Conservation (phyloP, 2,329 filamentous ascomycete genomes). For the Sarocladium strictum region DNA sequence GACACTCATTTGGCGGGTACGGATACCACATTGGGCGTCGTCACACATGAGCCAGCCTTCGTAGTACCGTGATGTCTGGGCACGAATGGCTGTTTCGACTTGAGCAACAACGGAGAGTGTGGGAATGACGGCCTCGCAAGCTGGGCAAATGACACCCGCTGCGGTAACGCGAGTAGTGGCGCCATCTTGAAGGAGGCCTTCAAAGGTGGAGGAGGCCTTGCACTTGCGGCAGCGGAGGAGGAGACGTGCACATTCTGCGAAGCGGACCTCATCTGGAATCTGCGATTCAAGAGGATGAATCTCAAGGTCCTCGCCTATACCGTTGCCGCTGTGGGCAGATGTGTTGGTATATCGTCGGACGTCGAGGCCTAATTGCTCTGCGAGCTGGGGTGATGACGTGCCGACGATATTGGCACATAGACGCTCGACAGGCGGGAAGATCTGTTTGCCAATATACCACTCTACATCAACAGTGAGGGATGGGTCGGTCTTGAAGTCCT, state of each 20-base stretch:
- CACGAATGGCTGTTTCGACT: constrained; percentile 76
- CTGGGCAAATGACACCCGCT: constrained; percentile 67
- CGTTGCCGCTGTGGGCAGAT: constrained; percentile 37
- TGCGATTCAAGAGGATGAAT: constrained; percentile 92
- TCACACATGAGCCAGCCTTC: constrained; percentile 88
- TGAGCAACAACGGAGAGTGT: constrained; percentile 77
- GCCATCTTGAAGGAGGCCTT: constrained; percentile 54
- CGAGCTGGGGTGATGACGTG: constrained; percentile 83
- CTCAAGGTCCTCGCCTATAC: constrained; percentile 55
- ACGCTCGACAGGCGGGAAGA: constrained; percentile 95
- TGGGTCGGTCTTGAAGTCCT: constrained; percentile 73
- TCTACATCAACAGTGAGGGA: constrained; percentile 85
- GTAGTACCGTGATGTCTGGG: constrained; percentile 78
- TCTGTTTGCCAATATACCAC: constrained; percentile 97
- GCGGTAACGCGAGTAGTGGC: constrained; percentile 59
- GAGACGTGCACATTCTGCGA: constrained; percentile 73
- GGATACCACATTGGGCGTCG: constrained; percentile 77
- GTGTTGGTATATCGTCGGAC: constrained; percentile 66
- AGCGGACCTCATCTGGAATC: constrained; percentile 85
- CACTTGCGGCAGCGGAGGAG: constrained; percentile 76
- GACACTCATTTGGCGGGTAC: constrained; percentile 87
- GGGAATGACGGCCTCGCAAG: constrained; percentile 59
- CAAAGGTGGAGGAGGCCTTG: constrained; percentile 65
- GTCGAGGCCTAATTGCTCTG: constrained; percentile 90
- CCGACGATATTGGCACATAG: constrained; percentile 93